Conservation (phyloP, 108 stramenopile genomes). For the Nitzschia sp. region DNA sequence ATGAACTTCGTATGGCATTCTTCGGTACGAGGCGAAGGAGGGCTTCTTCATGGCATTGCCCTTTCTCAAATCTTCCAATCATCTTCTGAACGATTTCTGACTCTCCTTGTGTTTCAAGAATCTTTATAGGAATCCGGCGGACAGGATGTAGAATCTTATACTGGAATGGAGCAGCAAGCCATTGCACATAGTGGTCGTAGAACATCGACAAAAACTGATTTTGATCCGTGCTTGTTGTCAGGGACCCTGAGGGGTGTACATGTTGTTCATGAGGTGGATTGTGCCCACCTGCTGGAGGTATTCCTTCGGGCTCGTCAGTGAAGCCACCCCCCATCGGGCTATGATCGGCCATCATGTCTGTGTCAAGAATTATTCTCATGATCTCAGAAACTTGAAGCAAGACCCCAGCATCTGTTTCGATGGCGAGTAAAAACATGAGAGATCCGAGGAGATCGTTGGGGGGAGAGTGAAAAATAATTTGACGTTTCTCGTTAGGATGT, state of each 20-base stretch:
- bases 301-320: conserved; percentile 54
- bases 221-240: conserved; percentile 45
- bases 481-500: conserved; percentile 56
- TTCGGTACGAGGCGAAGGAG: conserved; percentile 43
- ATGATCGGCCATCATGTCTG: conserved; percentile 72
- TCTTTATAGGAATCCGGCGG: conserved; percentile 34
- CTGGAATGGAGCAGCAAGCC: conserved; percentile 84
- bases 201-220: conserved; percentile 80
- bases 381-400: conserved; percentile 82
- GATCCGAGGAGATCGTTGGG: conserved; percentile 72
- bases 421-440: conserved; percentile 64
- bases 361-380: conserved; percentile 81
- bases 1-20: conserved; percentile 71
- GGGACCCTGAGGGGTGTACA: conserved; percentile 12
- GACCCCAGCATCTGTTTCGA: conserved; percentile 80
- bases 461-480: conserved; percentile 68
- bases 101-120: conserved; percentile 5
- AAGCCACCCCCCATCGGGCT: conserved; percentile 48
- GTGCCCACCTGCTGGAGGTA: conserved; percentile 27
- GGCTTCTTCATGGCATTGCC: conserved; percentile 36
- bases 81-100: conserved; percentile 35
- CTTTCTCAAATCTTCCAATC: conserved; percentile 36
- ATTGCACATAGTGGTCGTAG: conserved; percentile 81
- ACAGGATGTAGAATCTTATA: conserved; percentile 64
- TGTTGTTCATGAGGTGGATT: conserved; percentile 30